A percentile compares a stretch with the other conserved stretches of the same genome.
Conservation (phyloP, 805 yeast genomes). For the Candida tammaniensis region DNA sequence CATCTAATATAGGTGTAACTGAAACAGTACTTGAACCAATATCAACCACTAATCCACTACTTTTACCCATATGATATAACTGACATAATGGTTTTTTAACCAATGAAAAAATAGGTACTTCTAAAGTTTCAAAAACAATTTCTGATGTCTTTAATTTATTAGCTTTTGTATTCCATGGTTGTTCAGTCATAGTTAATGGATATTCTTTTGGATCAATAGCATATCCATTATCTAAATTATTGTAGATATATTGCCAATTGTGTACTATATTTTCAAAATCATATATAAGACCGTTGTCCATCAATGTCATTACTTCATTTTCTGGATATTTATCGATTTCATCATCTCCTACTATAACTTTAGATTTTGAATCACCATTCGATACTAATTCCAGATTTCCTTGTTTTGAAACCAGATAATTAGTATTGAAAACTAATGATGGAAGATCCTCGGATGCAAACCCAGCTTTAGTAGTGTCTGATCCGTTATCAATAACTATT, state of each 20-base stretch:
- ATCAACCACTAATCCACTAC: slow-evolving; percentile 78
- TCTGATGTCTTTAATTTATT: slow-evolving; percentile 59
- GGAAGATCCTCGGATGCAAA: slow-evolving; percentile 66
- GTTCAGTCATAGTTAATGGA: slow-evolving; percentile 65
- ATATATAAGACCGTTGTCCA: slow-evolving; percentile 63
- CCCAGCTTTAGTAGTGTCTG: slow-evolving; percentile 66
- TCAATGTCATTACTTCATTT: slow-evolving; percentile 54
- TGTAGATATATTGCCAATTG: slow-evolving; percentile 67
- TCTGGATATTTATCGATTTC: slow-evolving; percentile 42
- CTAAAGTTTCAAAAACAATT: slow-evolving; percentile 68
- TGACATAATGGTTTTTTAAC: slow-evolving; percentile 76
- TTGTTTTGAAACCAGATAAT: slow-evolving; percentile 42
- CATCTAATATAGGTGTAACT: slow-evolving; percentile 77
- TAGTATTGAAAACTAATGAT: slow-evolving; percentile 52
- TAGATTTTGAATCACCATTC: slow-evolving; percentile 16
- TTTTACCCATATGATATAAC: slow-evolving; percentile 72
- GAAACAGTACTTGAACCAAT: slow-evolving; percentile 68
- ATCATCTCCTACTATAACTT: slow-evolving; percentile 45
- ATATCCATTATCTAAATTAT: slow-evolving; percentile 39
- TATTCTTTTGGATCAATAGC: slow-evolving; percentile 53
- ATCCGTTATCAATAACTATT: slow-evolving; percentile 68
- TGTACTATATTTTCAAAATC: slow-evolving; percentile 69
- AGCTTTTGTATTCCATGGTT: slow-evolving; percentile 65
- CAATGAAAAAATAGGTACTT: slow-evolving; percentile 75
- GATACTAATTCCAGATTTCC: too few relatives aligned